A percentile compares a stretch with the other conserved stretches of the same genome.
Conservation (phyloP, 2,329 filamentous ascomycete species). For the Onygena corvina region DNA sequence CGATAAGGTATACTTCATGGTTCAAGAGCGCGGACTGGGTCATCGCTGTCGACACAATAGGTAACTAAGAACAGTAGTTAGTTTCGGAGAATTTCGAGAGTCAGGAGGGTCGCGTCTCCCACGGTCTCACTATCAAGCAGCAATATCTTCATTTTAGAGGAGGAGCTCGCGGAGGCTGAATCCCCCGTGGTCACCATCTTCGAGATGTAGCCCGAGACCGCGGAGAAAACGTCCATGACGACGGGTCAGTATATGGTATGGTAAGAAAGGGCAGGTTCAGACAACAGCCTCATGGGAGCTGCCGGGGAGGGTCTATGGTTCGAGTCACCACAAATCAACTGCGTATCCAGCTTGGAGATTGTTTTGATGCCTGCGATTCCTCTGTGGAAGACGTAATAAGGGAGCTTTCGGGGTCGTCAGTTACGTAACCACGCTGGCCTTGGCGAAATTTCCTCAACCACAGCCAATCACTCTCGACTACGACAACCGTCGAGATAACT, state of each 20-base stretch:
- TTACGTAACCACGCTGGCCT: too few relatives aligned
- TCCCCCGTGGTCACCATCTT: constrained; percentile 89
- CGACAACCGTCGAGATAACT: too few relatives aligned
- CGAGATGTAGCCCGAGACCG: constrained; percentile 85
- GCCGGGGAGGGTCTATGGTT: background rate
- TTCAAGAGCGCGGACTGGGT: constrained; percentile 91
- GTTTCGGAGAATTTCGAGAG: constrained; percentile 16
- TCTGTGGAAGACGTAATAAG: too few relatives aligned
- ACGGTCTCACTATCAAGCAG: constrained; percentile 85
- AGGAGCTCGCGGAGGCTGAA: constrained; percentile 47
- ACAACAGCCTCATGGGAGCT: background rate
- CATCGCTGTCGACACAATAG: constrained; percentile 86
- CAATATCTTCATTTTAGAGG: constrained; percentile 96
- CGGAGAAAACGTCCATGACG: constrained; percentile 82
- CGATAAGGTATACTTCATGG: constrained; percentile 95
- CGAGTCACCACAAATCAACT: too few relatives aligned
- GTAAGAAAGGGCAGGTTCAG: background rate
- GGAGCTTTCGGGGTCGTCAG: too few relatives aligned
- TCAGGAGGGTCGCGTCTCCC: constrained; percentile 34
- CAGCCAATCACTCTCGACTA: too few relatives aligned
- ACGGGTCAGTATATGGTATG: background rate
- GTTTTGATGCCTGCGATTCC: too few relatives aligned
- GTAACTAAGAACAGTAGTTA: constrained; percentile 43
- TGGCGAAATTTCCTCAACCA: too few relatives aligned
- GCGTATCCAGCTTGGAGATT: too few relatives aligned